Conservation (phyloP, 306 rosid genomes). For the Astragalus membranaceus region DNA sequence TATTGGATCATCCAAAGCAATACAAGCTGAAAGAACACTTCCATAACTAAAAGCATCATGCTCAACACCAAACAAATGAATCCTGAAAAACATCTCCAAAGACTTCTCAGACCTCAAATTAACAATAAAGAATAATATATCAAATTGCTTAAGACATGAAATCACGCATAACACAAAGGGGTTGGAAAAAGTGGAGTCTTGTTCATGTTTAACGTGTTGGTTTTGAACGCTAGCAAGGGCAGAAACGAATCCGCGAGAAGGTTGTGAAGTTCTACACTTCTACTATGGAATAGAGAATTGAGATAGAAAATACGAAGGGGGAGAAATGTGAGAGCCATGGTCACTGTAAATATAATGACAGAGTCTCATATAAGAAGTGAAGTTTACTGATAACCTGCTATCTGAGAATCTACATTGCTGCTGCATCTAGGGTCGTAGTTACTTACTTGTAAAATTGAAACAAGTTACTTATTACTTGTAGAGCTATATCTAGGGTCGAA, state of each 20-base stretch:
- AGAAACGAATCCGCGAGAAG: constrained; percentile 31
- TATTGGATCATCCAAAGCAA: constrained; percentile 31
- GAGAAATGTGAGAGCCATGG: neutral
- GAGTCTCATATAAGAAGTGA: neutral
- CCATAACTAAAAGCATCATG: constrained; percentile 50
- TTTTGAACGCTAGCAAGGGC: constrained; percentile 25
- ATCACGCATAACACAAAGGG: constrained; percentile 33
- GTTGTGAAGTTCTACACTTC: constrained; percentile 28
- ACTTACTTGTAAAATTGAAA: too few relatives aligned
- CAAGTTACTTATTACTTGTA: too few relatives aligned
- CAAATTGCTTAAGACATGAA: constrained; percentile 27
- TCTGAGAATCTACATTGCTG: neutral
- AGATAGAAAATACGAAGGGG: neutral
- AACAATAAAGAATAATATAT: constrained; percentile 31
- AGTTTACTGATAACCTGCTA: neutral
- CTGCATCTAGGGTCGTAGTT: too few relatives aligned
- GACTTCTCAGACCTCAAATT: constrained; percentile 35
- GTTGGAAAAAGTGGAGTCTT: constrained; percentile 10
- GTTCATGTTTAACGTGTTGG: neutral
- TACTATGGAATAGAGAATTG: neutral
- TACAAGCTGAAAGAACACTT: constrained; percentile 62
- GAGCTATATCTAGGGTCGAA: too few relatives aligned
- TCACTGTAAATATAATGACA: neutral
- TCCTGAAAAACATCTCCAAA: constrained; percentile 42
- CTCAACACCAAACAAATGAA: constrained; percentile 38